Percentiles rank a stretch among this genome's conserved stretches.
These are phyloP conservation scores for Hamigera avellanea DNA, from an alignment of 495 filamentous ascomycete genomes.

Conservation along the genomic window DNA sequence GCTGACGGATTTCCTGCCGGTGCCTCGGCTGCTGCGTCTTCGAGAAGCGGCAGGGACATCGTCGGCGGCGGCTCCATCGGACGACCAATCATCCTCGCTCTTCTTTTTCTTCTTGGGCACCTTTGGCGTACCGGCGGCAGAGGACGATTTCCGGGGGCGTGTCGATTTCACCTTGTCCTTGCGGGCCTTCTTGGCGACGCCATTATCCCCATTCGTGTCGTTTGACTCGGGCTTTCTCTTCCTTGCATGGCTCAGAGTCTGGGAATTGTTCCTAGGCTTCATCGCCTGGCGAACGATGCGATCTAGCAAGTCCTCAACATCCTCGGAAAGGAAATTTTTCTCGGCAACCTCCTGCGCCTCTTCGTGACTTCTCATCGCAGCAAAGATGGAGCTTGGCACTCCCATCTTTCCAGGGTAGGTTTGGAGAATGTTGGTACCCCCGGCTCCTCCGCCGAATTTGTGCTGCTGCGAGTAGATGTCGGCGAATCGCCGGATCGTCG, in stretches of 20 bases:
- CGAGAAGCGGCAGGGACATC: slow-evolving; percentile 16
- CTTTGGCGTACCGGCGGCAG: slow-evolving; percentile 20
- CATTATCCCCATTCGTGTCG: slow-evolving; percentile 16
- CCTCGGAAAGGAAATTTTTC: slow-evolving; percentile 70
- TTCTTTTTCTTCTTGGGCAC: slow-evolving; percentile 34
- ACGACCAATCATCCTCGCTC: slow-evolving; percentile 32
- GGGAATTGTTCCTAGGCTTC: slow-evolving; percentile 22
- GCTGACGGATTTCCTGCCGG: slow-evolving; percentile 21
- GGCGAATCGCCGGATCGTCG: slow-evolving; percentile 72
- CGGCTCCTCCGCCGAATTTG: slow-evolving; percentile 44
- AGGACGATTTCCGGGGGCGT: slow-evolving; percentile 27
- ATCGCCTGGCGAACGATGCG: slow-evolving; percentile 42
- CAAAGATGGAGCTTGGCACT: slow-evolving; percentile 68
- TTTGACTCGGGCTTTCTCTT: slow-evolving; percentile 37
- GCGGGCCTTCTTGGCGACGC: slow-evolving; percentile 33
- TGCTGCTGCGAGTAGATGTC: slow-evolving; percentile 40
- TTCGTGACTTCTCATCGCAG: slow-evolving; percentile 58
- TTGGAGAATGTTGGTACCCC: slow-evolving; percentile 64
- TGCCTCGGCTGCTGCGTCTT: slow-evolving; percentile 30
- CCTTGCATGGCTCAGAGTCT: slow-evolving; percentile 18
- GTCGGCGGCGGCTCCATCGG: slow-evolving; percentile 20
- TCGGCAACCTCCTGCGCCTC: slow-evolving; percentile 74
- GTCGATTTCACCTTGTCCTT: slow-evolving; percentile 20
- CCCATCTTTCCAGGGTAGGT: slow-evolving; percentile 73
- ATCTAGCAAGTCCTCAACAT: slow-evolving; percentile 68